A percentile compares a stretch with the other conserved stretches of the same genome.
Evolutionary conservation across 345 rosid species (phyloP).

Genomic region (Cardamine occulta): DNA sequence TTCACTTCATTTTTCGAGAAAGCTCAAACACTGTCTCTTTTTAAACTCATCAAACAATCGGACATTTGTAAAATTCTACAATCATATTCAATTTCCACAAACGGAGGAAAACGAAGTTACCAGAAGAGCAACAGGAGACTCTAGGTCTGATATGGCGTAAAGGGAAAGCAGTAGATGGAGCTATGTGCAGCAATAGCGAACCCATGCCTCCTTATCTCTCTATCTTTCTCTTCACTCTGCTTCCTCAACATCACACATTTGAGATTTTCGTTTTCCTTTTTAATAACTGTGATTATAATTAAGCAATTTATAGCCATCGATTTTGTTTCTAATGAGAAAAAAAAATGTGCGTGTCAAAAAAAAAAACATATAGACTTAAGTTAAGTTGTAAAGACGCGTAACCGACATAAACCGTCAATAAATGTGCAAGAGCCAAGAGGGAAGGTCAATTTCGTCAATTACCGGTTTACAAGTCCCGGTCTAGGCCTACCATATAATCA

Average conservation of each 20-base stretch:
- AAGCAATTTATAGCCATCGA: constrained; percentile 11
- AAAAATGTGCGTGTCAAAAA: no score
- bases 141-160: constrained; percentile 48
- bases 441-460: constrained; percentile 11
- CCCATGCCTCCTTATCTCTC: constrained; percentile 40
- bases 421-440: constrained; percentile 20
- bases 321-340: not conserved
- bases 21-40: not conserved
- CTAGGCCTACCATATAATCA: constrained; percentile 9
- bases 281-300: not conserved
- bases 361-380: no score
- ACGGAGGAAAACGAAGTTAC: constrained; percentile 35
- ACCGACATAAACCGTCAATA: constrained; percentile 41
- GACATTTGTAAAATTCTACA: not conserved
- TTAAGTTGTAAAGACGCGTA: constrained; percentile 27
- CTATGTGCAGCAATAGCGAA: constrained; percentile 42
- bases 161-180: constrained; percentile 50
- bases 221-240: constrained; percentile 16
- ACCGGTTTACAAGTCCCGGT: constrained; percentile 25
- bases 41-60: not conserved
- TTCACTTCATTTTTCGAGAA: not conserved
- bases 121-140: constrained; percentile 57
- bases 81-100: not conserved
- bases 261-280: not conserved
- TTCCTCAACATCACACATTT: constrained; percentile 14